phyloP scores from a whole-genome alignment of 2,329 filamentous ascomycete species.

The Stagonosporopsis cucurbitacearum region DNA sequence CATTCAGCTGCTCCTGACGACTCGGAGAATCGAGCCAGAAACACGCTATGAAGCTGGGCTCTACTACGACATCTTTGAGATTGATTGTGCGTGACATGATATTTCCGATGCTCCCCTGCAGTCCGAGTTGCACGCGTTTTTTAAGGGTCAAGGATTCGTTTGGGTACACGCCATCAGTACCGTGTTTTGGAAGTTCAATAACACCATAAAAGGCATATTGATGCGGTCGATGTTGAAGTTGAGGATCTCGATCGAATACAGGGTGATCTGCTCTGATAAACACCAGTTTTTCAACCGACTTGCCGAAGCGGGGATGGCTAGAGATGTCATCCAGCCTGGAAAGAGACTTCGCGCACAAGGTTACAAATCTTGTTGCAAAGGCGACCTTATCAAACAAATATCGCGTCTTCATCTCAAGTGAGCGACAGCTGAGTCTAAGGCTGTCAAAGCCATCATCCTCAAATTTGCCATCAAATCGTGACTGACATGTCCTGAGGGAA shows the following conservation, averaged over 20 bases:
- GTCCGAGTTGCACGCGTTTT: not conserved
- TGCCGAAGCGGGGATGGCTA: not conserved
- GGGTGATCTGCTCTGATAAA: not conserved
- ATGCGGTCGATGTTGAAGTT: not conserved
- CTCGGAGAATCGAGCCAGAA: not conserved
- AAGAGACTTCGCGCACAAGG: not conserved
- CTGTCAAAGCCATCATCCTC: not conserved
- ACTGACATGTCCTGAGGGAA: not conserved
- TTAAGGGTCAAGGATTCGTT: not conserved
- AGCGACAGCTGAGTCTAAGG: not conserved
- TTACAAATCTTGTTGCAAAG: not conserved
- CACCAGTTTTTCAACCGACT: not conserved
- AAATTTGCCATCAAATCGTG: not conserved
- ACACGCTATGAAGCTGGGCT: not conserved
- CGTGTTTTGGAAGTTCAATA: not conserved
- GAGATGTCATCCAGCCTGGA: not conserved
- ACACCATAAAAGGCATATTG: not conserved
- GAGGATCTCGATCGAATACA: not conserved
- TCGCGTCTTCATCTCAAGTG: not conserved
- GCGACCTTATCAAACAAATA: not conserved
- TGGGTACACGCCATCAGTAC: not conserved
- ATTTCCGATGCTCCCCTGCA: not conserved
- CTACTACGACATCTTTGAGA: not conserved
- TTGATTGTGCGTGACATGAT: not conserved
- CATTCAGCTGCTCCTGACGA: not conserved